phyloP scores from a whole-genome alignment of 2,329 filamentous ascomycete species.

The Nemania diffusa region DNA sequence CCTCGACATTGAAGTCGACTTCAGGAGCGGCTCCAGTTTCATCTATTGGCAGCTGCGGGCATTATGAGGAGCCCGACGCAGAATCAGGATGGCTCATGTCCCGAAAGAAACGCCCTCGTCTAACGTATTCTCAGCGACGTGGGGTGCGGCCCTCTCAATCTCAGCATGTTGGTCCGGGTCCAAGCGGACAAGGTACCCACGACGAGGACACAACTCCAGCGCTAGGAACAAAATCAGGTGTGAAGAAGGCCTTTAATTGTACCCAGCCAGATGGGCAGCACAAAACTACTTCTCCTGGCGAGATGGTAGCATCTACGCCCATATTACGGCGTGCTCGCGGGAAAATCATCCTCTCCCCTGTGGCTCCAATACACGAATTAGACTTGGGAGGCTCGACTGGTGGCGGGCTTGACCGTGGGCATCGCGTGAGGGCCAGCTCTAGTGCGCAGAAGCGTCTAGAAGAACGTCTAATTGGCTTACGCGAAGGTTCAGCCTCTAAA shows the following conservation, averaged over 20 bases:
- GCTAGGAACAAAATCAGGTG: conserved; percentile 13
- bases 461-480: conserved; percentile 51
- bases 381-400: conserved; percentile 15
- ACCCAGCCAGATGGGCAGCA: conserved; percentile 28
- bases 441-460: conserved; percentile 45
- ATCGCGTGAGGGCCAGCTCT: conserved; percentile 26
- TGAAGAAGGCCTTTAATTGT: conserved; percentile 36
- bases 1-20: conserved; percentile 1
- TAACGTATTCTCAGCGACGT: conserved; percentile 48
- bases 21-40: conserved; percentile 11
- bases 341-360: conserved; percentile 40
- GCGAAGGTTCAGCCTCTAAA: conserved; percentile 44
- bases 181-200: conserved; percentile 4
- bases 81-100: conserved; percentile 43
- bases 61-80: conserved; percentile 22
- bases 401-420: conserved; percentile 10
- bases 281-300: conserved; percentile 35
- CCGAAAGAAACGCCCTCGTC: conserved; percentile 47
- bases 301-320: conserved; percentile 46
- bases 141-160: conserved; percentile 8
- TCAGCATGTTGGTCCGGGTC: not conserved
- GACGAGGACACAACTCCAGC: conserved; percentile 11
- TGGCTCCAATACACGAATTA: conserved; percentile 9
- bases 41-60: not conserved
- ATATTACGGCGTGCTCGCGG: conserved; percentile 47